Evolutionary conservation across 176 grass and related monocot genomes (phyloP).

Genomic region (Tillandsia fasciculata): DNA sequence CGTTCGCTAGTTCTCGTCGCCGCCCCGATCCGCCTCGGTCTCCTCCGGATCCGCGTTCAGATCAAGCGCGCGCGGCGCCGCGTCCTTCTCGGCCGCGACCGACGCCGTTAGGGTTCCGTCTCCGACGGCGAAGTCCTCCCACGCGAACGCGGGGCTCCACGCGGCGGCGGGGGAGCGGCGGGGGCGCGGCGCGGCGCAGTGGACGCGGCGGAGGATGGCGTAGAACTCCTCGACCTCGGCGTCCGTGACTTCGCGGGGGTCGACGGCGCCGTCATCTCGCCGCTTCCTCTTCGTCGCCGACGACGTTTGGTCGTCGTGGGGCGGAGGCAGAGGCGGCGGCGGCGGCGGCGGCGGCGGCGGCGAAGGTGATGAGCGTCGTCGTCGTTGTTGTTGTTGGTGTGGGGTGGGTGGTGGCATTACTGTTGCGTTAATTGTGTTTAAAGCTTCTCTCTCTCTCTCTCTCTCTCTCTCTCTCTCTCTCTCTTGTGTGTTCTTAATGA

Average conservation of each 20-base stretch:
- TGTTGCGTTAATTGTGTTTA: background rate
- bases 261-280: constrained; percentile 2
- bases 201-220: constrained; percentile 75
- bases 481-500: background rate
- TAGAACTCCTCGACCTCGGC: constrained; percentile 84
- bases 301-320: constrained; percentile 5
- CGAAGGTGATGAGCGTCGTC: background rate
- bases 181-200: constrained; percentile 20
- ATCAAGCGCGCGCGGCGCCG: constrained; percentile 30
- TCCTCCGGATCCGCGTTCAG: constrained; percentile 68
- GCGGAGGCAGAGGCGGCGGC: background rate
- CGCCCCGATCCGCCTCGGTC: constrained; percentile 18
- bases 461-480: constrained; percentile 10
- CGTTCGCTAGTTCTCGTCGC: background rate
- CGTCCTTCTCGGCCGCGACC: constrained; percentile 11
- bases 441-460: background rate
- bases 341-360: background rate
- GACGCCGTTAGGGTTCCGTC: too few species aligned
- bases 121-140: constrained; percentile 50
- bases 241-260: constrained; percentile 30
- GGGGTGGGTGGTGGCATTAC: background rate
- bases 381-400: too few species aligned
- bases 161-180: constrained; percentile 19
- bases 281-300: constrained; percentile 43
- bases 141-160: constrained; percentile 64